Conservation (phyloP, 495 filamentous ascomycete species). For the Penicillium turbatum region DNA sequence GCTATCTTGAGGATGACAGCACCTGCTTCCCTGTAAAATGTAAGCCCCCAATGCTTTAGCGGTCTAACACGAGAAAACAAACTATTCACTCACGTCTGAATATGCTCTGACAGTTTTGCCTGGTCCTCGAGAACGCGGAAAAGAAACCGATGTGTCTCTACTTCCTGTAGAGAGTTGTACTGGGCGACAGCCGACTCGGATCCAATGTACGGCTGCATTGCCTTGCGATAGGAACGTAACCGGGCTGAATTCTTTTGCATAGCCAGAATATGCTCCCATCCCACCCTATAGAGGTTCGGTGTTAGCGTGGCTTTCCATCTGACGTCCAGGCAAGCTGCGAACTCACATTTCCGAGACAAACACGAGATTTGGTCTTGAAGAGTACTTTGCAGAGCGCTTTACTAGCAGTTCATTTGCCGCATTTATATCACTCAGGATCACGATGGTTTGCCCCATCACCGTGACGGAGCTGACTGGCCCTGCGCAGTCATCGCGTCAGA, state of each 20-base stretch:
- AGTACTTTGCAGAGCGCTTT: constrained; percentile 39
- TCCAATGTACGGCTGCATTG: constrained; percentile 23
- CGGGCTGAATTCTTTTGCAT: constrained; percentile 34
- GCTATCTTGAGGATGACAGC: constrained; percentile 43
- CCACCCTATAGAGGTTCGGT: constrained; percentile 16
- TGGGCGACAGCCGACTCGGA: constrained; percentile 26
- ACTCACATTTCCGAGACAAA: constrained; percentile 39
- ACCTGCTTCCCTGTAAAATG: constrained; percentile 29
- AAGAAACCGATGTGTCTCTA: constrained; percentile 39
- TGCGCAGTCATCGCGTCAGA: background rate
- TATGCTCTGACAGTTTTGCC: constrained; percentile 32
- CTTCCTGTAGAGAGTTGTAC: constrained; percentile 36
- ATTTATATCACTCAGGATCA: constrained; percentile 43
- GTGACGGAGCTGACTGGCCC: constrained; percentile 45
- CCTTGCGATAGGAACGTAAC: constrained; percentile 42
- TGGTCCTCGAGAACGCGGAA: constrained; percentile 39
- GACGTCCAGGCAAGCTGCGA: background rate
- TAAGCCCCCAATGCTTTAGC: too few relatives aligned
- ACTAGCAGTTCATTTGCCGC: constrained; percentile 40
- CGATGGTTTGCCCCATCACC: constrained; percentile 42
- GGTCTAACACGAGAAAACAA: background rate
- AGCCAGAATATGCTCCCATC: constrained; percentile 35
- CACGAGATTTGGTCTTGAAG: constrained; percentile 34
- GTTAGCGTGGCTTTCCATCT: background rate
- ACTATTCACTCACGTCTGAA: constrained; percentile 32